A percentile compares a stretch with the other conserved stretches of the same genome.
phyloP scores from a whole-genome alignment of 371 early-diverging fungal genomes.

The Mucor sp. region DNA sequence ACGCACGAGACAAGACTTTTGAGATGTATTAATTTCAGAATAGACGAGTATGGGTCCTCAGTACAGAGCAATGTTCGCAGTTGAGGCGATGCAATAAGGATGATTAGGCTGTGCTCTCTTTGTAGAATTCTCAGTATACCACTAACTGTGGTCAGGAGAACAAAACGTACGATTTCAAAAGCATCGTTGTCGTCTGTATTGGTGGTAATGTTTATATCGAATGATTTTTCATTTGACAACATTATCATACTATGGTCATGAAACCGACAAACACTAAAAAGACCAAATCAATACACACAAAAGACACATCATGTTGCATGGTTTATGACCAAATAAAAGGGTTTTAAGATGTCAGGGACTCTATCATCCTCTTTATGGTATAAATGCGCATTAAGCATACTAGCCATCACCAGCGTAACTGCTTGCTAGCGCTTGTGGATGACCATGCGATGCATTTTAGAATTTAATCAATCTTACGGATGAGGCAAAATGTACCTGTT shows the following conservation, averaged over 20 bases:
- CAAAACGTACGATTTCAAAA: not conserved
- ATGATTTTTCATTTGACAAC: not conserved
- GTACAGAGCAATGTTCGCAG: not conserved
- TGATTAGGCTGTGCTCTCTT: not conserved
- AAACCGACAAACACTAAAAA: not conserved
- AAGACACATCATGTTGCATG: not conserved
- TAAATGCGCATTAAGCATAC: no score
- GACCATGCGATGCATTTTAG: not conserved
- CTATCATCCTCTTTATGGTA: not conserved
- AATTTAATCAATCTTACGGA: not conserved
- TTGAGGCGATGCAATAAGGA: not conserved
- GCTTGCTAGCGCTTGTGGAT: no score
- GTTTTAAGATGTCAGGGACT: not conserved
- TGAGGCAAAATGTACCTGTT: not conserved
- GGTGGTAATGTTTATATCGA: not conserved
- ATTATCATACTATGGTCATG: not conserved
- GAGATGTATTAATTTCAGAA: not conserved
- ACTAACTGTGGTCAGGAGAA: not conserved
- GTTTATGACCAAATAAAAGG: not conserved
- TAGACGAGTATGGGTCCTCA: not conserved
- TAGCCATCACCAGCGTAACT: no score
- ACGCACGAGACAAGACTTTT: not conserved
- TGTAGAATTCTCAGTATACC: not conserved
- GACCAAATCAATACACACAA: not conserved
- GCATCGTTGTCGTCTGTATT: not conserved